Evolutionary conservation across 345 rosid genomes (phyloP), one percentile per base, ranked within the genome.

Genomic region (Eucalyptus sp.): DNA sequence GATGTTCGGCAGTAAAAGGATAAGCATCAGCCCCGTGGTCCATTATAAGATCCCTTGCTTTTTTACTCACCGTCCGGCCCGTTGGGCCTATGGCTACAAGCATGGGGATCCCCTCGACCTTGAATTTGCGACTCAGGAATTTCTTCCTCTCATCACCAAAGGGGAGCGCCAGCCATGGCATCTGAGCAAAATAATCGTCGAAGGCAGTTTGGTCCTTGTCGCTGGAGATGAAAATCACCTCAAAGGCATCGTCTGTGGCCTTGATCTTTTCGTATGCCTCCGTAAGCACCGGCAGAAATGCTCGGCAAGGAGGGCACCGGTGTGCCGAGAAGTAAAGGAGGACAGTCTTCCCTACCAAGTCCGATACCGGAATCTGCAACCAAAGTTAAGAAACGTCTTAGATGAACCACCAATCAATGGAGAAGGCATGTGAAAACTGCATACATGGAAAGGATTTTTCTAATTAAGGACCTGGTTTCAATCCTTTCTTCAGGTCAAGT

Each of bases 111-210:
- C 92, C 88, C 4, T 33, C 13, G 88, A 90, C 89, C 92, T 90
- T 92, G 90, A 94, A 94, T 22, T 83, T 90, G 54, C 89, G 91
- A 58, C 91, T 86, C 86, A 94, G 60, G 5, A 71, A 87, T 43
- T 68, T 62, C 81, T 94, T 92, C 87, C 93, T 89, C 64, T 62
- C 62, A 68, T 93, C 93, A 43, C 91, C 91, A 71, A 89, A 94
- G 20, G 93, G 95, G 48, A 94, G 93, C 52, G 92, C 89, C 52
- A 93, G n/a, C 95, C 93, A 91, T 4, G 94, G 95, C 95, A 92
- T 93, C 68, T 52, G 71, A 3, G 93, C 84, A 51, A 90, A 93
- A 88, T 51, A 92, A 1, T 89, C 89, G 2, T 88, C 90, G 29
- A 91, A 93, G n/a, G 94, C 87, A n/a, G 90, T 54, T 60, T 92